Evolutionary conservation across 768 basidiomycete genomes (phyloP).

Genomic region (Lactarius vividus): DNA sequence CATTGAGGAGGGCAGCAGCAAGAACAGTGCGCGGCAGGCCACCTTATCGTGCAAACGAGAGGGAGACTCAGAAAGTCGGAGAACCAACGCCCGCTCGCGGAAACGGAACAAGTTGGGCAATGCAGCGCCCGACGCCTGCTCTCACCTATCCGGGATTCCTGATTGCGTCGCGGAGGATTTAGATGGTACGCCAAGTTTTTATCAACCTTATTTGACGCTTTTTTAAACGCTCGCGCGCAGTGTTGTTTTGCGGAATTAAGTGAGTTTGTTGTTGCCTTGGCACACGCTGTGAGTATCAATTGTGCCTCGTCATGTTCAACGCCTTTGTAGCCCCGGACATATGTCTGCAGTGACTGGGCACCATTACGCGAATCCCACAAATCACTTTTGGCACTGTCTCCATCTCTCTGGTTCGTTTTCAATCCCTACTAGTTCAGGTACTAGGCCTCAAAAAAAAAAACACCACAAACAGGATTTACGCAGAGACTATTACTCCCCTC

Average conservation of each 20-base stretch:
- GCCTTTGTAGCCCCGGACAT: slow-evolving; percentile 53
- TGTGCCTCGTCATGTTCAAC: background rate
- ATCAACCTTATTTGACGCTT: slow-evolving; percentile 1
- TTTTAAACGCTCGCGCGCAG: slow-evolving; percentile 36
- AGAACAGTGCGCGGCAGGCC: no score
- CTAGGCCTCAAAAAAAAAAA: background rate
- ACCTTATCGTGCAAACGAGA: background rate
- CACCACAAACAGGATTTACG: slow-evolving; percentile 52
- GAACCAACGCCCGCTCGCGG: background rate
- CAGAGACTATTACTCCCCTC: slow-evolving; percentile 47
- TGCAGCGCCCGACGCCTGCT: slow-evolving; percentile 50
- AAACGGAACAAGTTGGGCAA: slow-evolving; percentile 37
- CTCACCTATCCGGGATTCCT: slow-evolving; percentile 48
- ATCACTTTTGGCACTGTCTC: slow-evolving; percentile 80
- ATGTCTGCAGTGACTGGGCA: slow-evolving; percentile 68
- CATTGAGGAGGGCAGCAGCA: background rate
- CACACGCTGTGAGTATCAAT: background rate
- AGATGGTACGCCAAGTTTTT: slow-evolving; percentile 47
- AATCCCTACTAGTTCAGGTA: background rate
- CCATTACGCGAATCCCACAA: slow-evolving; percentile 76
- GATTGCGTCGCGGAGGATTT: slow-evolving; percentile 54
- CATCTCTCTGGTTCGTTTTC: slow-evolving; percentile 53
- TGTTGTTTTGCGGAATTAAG: slow-evolving; percentile 88
- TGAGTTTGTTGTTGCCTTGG: slow-evolving; percentile 33
- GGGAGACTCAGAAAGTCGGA: background rate